A percentile compares a stretch with the other conserved stretches of the same genome.
These are phyloP conservation scores for Beta corolliflora DNA, from an alignment of 179 eudicot species.

Conservation along the genomic window DNA sequence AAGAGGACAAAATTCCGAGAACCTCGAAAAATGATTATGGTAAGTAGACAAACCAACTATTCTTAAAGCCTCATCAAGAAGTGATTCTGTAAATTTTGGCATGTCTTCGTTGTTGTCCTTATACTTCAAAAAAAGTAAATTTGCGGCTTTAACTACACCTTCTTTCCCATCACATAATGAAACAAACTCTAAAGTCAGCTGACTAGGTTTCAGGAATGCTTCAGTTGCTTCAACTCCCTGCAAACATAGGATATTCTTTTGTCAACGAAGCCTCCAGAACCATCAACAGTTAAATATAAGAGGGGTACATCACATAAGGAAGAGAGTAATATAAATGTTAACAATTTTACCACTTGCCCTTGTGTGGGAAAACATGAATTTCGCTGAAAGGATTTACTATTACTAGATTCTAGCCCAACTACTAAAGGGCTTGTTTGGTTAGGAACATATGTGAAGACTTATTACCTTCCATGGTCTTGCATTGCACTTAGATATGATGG, in stretches of 20 bases:
- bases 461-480: conserved; percentile 59
- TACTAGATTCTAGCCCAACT: too few species aligned
- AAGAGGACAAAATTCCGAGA: too few species aligned
- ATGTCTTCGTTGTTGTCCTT: conserved; percentile 48
- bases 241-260: conserved; percentile 23
- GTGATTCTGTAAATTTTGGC: conserved; percentile 59
- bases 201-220: conserved; percentile 37
- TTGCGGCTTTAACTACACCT: conserved; percentile 81
- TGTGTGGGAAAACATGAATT: background rate
- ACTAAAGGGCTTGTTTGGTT: background rate
- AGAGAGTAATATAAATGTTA: background rate
- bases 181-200: conserved; percentile 60
- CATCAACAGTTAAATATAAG: conserved; percentile 1
- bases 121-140: conserved; percentile 56
- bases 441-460: background rate
- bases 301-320: background rate
- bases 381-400: too few species aligned
- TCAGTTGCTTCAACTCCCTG: conserved; percentile 49
- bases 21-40: background rate
- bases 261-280: background rate
- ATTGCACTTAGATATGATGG: conserved; percentile 45
- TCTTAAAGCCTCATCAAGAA: conserved; percentile 64
- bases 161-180: conserved; percentile 79
- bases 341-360: background rate
- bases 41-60: conserved; percentile 54